Percentiles rank a stretch among this genome's conserved stretches.
Conservation (phyloP, 371 early-diverging fungal species). For the Lichtheimia ramosa region DNA sequence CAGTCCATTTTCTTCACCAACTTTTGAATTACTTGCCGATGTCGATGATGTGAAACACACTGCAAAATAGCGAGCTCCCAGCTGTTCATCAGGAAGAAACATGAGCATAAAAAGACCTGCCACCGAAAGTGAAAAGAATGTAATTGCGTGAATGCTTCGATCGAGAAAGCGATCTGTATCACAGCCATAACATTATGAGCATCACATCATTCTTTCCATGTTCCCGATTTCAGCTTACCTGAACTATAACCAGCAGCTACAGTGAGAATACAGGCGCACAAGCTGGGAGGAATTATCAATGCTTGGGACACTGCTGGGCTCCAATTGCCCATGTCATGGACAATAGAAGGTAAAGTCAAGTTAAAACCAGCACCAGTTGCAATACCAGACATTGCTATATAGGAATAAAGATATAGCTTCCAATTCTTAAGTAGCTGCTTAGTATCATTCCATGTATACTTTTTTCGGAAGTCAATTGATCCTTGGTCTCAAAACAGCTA, state of each 20-base stretch:
- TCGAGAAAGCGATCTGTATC: too few species aligned
- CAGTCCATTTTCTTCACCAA: too few species aligned
- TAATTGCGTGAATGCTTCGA: too few species aligned
- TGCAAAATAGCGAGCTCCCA: constrained; percentile 2
- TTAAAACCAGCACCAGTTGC: not conserved
- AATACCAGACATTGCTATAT: not conserved
- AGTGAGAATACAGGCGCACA: not conserved
- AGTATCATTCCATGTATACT: not conserved
- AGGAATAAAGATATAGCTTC: constrained; percentile 2
- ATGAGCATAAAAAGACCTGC: not conserved
- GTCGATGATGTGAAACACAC: not conserved
- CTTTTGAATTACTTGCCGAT: too few species aligned
- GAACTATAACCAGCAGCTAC: not conserved
- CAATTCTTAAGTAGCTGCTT: not conserved
- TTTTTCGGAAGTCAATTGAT: too few species aligned
- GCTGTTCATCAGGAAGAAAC: not conserved
- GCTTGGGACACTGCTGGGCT: constrained; percentile 2
- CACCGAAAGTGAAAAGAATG: not conserved
- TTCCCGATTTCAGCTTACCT: not conserved
- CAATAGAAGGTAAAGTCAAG: not conserved
- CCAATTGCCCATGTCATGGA: constrained; percentile 5
- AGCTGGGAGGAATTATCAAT: not conserved
- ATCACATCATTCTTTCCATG: not conserved
- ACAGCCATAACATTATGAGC: too few species aligned
- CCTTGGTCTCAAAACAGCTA: too few species aligned